A percentile compares a stretch with the other conserved stretches of the same genome.
These are phyloP conservation scores for Trichaptum fuscoviolaceum DNA, from an alignment of 768 basidiomycete genomes.

Conservation along the genomic window DNA sequence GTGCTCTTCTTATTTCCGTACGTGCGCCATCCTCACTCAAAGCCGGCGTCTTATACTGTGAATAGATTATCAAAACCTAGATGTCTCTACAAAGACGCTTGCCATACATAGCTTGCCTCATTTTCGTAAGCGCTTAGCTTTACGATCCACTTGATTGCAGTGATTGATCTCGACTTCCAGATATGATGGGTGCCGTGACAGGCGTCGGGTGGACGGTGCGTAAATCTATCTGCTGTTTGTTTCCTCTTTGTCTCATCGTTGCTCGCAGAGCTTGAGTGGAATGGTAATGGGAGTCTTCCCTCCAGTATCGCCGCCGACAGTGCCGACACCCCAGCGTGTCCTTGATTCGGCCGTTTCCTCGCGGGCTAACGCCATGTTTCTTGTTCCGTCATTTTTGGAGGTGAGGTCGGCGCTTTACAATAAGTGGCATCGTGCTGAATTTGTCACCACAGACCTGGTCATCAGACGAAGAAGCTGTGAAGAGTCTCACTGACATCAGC, in stretches of 20 bases:
- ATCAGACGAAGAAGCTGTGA: constrained; percentile 13
- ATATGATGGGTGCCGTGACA: background rate
- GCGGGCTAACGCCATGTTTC: constrained; percentile 18
- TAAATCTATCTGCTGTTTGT: background rate
- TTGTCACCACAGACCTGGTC: constrained; percentile 19
- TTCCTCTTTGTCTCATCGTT: background rate
- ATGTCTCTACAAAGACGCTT: too few species aligned
- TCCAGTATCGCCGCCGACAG: constrained; percentile 22
- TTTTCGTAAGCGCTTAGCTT: too few species aligned
- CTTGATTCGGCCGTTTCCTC: constrained; percentile 21
- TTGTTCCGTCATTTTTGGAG: constrained; percentile 29
- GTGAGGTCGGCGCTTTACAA: constrained; percentile 12
- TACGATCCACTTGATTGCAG: too few species aligned
- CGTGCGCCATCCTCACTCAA: too few species aligned
- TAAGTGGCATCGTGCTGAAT: background rate
- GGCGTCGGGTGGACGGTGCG: background rate
- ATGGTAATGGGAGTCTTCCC: constrained; percentile 24
- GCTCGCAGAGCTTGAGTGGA: constrained; percentile 20
- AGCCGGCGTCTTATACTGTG: too few species aligned
- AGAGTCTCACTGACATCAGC: constrained; percentile 17
- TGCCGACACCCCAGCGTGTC: constrained; percentile 26
- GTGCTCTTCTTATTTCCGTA: background rate
- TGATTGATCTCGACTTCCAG: too few species aligned
- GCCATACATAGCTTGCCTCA: too few species aligned
- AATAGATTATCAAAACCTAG: too few species aligned